Conservation (phyloP, 305 asterid species). For the Fraxinus albicans region DNA sequence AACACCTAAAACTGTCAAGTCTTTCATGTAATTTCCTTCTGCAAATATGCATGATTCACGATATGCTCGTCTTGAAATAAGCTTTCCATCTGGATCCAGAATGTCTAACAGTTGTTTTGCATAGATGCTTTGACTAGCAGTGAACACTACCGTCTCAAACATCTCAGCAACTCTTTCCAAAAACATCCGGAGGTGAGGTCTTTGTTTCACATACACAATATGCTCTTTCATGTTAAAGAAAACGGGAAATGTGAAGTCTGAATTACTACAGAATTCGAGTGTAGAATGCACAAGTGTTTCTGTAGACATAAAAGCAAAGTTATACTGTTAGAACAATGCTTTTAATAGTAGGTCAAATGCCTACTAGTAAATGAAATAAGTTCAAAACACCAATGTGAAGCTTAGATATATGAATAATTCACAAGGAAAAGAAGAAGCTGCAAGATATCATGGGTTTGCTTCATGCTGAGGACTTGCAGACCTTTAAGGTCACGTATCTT, state of each 20-base stretch:
- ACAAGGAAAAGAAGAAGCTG: neutral
- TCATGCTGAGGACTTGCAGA: neutral
- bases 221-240: conserved; percentile 87
- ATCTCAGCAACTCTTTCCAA: conserved; percentile 80
- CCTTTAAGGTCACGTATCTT: neutral
- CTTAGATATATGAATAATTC: neutral
- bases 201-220: conserved; percentile 71
- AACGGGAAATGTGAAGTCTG: conserved; percentile 90
- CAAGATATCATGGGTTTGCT: neutral
- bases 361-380: neutral
- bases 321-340: conserved; percentile 22
- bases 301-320: conserved; percentile 41
- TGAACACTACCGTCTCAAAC: conserved; percentile 86
- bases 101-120: conserved; percentile 83
- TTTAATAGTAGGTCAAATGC: neutral
- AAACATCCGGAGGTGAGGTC: conserved; percentile 83
- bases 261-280: conserved; percentile 70
- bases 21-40: conserved; percentile 78
- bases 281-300: conserved; percentile 99
- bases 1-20: conserved; percentile 84
- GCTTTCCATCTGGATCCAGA: conserved; percentile 81
- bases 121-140: conserved; percentile 97
- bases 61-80: conserved; percentile 81
- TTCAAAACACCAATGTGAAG: neutral
- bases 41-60: conserved; percentile 87